Conservation (phyloP, 2,329 filamentous ascomycete species). For the Colletotrichum godetiae region DNA sequence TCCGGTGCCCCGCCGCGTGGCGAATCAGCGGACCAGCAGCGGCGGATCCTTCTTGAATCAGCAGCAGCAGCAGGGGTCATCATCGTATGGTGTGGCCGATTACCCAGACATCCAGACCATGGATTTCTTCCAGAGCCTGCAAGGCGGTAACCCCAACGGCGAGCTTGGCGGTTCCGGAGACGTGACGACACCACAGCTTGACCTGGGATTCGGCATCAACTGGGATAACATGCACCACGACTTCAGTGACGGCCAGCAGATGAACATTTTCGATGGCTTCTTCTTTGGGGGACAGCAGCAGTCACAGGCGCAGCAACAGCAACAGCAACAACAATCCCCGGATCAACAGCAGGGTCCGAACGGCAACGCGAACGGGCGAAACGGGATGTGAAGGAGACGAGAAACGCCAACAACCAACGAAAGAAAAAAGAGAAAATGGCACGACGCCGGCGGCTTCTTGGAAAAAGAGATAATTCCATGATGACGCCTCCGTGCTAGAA, state of each 20-base stretch:
- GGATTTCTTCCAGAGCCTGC: constrained; percentile 65
- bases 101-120: constrained; percentile 63
- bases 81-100: constrained; percentile 44
- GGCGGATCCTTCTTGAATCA: constrained; percentile 46
- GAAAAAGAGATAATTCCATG: background rate
- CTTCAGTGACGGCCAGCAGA: constrained; percentile 67
- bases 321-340: background rate
- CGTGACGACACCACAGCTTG: constrained; percentile 63
- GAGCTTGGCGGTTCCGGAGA: constrained; percentile 39
- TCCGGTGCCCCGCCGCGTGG: constrained; percentile 49
- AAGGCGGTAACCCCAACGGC: constrained; percentile 42
- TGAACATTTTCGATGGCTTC: constrained; percentile 79
- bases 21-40: constrained; percentile 46
- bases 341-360: constrained; percentile 34
- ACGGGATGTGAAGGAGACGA: background rate
- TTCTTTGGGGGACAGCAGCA: constrained; percentile 71
- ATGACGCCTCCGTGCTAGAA: background rate
- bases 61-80: constrained; percentile 45
- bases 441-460: background rate
- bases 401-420: background rate
- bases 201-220: constrained; percentile 75
- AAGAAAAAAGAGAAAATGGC: background rate
- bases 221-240: constrained; percentile 73
- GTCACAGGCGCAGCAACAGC: constrained; percentile 19
- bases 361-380: constrained; percentile 1